Percentiles rank a stretch among this genome's conserved stretches.
These are phyloP conservation scores for Fusarium protoensiforme DNA, from an alignment of 2,329 filamentous ascomycete species.

Conservation along the genomic window DNA sequence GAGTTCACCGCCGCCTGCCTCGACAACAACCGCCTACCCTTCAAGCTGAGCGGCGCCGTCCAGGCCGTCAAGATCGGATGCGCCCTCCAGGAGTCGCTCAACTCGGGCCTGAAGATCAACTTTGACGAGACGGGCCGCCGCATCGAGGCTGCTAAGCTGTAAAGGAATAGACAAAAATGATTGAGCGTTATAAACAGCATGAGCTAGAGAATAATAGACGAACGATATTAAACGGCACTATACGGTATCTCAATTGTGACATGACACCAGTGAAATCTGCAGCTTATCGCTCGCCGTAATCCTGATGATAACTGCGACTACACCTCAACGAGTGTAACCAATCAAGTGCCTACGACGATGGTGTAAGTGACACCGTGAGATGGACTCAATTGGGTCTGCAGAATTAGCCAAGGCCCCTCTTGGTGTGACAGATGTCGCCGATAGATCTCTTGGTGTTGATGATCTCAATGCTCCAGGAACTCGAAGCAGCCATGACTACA, in stretches of 20 bases:
- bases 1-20: conserved; percentile 71
- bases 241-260: neutral
- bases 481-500: neutral
- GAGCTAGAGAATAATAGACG: conserved; percentile 14
- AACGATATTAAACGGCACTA: neutral
- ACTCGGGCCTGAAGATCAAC: conserved; percentile 65
- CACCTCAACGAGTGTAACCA: neutral
- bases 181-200: neutral
- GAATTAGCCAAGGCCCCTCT: neutral
- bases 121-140: conserved; percentile 62
- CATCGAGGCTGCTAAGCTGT: conserved; percentile 37
- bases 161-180: neutral
- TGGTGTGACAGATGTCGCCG: neutral
- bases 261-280: neutral
- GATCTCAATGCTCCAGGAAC: neutral
- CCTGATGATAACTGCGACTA: neutral
- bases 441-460: neutral
- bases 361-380: neutral
- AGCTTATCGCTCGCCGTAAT: neutral
- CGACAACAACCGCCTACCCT: conserved; percentile 65
- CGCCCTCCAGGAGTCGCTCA: conserved; percentile 68
- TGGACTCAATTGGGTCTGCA: neutral
- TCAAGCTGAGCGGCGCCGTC: conserved; percentile 68
- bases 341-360: neutral
- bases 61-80: conserved; percentile 71